These are phyloP conservation scores for Furcasterigmium furcatum DNA, from an alignment of 2,329 filamentous ascomycete genomes.

Conservation along the genomic window DNA sequence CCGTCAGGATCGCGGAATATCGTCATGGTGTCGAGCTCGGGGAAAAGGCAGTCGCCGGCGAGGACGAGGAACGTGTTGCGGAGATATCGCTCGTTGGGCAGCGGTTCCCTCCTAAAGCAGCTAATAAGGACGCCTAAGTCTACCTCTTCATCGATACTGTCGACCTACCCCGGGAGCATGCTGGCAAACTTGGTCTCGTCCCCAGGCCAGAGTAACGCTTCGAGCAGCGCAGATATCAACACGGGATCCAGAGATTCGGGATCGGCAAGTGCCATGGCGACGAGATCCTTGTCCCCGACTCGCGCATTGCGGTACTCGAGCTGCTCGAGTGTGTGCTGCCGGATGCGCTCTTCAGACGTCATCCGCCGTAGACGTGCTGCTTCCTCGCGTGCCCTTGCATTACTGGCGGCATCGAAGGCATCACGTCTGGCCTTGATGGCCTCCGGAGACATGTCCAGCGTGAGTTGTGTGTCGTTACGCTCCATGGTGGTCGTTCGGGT, in stretches of 20 bases:
- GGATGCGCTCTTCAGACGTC: background rate
- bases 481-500: too few relatives aligned
- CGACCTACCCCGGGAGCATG: background rate
- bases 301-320: background rate
- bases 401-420: too few relatives aligned
- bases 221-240: background rate
- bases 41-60: background rate
- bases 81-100: background rate
- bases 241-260: background rate
- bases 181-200: background rate
- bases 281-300: background rate
- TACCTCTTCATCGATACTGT: background rate
- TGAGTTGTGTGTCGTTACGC: too few relatives aligned
- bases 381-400: too few relatives aligned
- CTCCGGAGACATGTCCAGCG: too few relatives aligned
- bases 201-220: background rate
- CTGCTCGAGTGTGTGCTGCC: background rate
- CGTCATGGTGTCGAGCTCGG: background rate
- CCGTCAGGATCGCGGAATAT: background rate
- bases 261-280: background rate
- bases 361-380: background rate
- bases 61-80: conserved; percentile 3
- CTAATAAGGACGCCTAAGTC: background rate
- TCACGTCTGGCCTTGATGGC: too few relatives aligned
- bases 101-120: background rate